phyloP scores from a whole-genome alignment of 345 rosid species.

The Fremontodendron californicum region DNA sequence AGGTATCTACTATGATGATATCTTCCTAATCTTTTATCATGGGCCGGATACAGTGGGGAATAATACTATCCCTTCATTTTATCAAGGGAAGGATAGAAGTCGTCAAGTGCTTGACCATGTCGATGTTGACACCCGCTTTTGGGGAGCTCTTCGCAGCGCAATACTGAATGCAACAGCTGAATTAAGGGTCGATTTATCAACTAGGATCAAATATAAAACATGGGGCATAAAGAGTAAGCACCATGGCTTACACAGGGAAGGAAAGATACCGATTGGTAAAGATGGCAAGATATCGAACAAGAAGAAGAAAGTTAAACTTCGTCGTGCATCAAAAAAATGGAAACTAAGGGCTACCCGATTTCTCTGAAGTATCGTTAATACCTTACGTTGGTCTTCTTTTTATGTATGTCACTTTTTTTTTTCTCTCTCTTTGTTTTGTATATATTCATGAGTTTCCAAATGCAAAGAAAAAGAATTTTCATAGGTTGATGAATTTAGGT shows the following conservation, averaged over 20 bases:
- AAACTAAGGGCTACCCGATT: constrained; percentile 16
- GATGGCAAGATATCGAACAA: constrained; percentile 42
- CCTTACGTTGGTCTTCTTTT: background rate
- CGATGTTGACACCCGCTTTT: background rate
- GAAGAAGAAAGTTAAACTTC: constrained; percentile 47
- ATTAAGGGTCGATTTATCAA: constrained; percentile 30
- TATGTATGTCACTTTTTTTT: background rate
- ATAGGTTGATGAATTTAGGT: background rate
- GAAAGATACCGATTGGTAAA: constrained; percentile 27
- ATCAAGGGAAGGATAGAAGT: constrained; percentile 24
- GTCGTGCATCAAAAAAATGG: constrained; percentile 22
- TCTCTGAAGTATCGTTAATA: background rate
- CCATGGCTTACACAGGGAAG: constrained; percentile 27
- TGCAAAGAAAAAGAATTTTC: background rate
- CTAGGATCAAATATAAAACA: constrained; percentile 32
- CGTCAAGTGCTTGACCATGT: background rate
- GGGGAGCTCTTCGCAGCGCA: constrained; percentile 23
- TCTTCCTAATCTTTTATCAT: constrained; percentile 24
- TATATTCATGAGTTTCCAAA: background rate
- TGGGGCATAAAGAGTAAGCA: constrained; percentile 41
- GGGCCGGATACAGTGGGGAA: constrained; percentile 29
- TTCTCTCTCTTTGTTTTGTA: background rate
- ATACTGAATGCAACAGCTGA: constrained; percentile 26
- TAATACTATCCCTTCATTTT: constrained; percentile 20
- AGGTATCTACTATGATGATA: constrained; percentile 33